A percentile compares a stretch with the other conserved stretches of the same genome.
These are phyloP conservation scores for Apiotrichum brassicae DNA, from an alignment of 1,284 basidiomycete species.

Conservation along the genomic window DNA sequence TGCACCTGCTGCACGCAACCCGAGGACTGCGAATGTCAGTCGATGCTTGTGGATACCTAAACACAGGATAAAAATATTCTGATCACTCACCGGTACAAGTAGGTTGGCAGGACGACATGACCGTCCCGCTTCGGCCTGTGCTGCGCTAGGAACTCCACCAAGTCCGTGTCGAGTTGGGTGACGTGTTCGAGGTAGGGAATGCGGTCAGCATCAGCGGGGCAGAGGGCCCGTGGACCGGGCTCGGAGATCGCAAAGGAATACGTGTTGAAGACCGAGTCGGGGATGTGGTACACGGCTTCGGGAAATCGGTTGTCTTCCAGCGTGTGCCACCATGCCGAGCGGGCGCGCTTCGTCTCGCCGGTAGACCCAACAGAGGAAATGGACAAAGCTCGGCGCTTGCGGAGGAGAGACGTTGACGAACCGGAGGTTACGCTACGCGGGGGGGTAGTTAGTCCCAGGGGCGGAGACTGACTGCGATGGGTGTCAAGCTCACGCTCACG, in stretches of 20 bases:
- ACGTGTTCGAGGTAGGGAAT: background rate
- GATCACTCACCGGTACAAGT: background rate
- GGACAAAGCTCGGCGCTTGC: too few species aligned
- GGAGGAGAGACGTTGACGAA: too few species aligned
- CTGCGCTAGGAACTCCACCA: background rate
- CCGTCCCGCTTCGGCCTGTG: background rate
- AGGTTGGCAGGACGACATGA: background rate
- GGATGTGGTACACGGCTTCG: background rate
- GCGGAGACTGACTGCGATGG: too few species aligned
- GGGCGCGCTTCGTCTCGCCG: background rate
- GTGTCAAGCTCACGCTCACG: too few species aligned
- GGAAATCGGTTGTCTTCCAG: background rate
- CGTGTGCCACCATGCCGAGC: background rate
- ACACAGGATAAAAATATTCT: background rate
- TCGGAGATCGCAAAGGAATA: background rate
- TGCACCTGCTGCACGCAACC: background rate
- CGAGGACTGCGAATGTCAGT: background rate
- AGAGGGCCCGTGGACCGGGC: background rate
- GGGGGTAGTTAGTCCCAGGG: too few species aligned
- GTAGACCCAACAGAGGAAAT: background rate
- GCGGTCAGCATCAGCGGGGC: background rate
- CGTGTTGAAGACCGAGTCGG: background rate
- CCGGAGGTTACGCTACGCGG: too few species aligned
- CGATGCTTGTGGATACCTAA: too few species aligned
- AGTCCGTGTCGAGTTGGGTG: background rate